phyloP scores from a whole-genome alignment of 139 green algal genomes.

The Volvox reticuliferus region DNA sequence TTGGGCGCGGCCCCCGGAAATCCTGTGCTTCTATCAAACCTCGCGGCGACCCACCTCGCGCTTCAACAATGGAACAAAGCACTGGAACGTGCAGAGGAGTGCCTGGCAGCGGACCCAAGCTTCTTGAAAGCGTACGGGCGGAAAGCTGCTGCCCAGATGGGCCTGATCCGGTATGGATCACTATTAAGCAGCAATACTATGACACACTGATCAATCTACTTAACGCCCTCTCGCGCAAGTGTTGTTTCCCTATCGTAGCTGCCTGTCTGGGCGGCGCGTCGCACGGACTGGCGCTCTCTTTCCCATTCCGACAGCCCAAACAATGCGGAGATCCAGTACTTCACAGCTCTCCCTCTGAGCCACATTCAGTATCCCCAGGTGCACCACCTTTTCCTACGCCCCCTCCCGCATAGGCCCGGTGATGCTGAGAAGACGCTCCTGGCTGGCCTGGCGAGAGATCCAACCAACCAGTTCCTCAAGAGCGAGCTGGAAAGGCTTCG shows the following conservation, averaged over 20 bases:
- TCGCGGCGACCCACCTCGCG: not conserved
- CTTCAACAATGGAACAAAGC: slow-evolving; percentile 17
- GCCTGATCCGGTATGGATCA: slow-evolving; percentile 17
- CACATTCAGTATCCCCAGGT: no score
- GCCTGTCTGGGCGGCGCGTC: no score
- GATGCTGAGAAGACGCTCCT: slow-evolving; percentile 38
- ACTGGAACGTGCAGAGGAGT: not conserved
- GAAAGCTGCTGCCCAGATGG: slow-evolving; percentile 35
- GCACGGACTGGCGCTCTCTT: no score
- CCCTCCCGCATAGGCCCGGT: not conserved
- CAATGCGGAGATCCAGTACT: no score
- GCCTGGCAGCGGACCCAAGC: not conserved
- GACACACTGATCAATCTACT: not conserved
- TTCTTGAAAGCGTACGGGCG: slow-evolving; percentile 40
- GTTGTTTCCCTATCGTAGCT: not conserved
- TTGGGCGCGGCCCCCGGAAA: not conserved
- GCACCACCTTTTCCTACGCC: no score
- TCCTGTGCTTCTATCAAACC: slow-evolving; percentile 26
- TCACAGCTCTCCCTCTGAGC: no score
- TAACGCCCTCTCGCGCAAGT: not conserved
- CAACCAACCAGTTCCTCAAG: slow-evolving; percentile 85
- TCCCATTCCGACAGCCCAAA: no score
- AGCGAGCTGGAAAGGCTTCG: slow-evolving; percentile 82
- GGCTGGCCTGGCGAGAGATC: slow-evolving; percentile 2
- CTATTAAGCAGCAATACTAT: not conserved